Base-by-base conservation (phyloP, 208 protist species). In the Entamoeba invadens region DNA sequence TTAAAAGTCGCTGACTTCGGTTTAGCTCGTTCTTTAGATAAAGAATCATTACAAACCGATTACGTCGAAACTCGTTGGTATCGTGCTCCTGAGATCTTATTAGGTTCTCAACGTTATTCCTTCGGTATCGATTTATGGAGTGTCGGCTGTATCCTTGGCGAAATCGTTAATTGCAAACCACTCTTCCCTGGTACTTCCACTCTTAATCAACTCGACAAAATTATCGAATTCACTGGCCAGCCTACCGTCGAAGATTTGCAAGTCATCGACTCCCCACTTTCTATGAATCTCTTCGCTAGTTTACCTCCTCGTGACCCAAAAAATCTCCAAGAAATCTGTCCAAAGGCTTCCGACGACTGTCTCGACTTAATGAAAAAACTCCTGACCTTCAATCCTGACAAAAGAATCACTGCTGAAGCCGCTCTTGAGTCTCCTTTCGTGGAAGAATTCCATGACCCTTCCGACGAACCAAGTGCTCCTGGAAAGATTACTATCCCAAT, bases 1-100 rank as follows among this genome's bases (percentile, higher is more conserved):
- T 96, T 98, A 38, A 99, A 99, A 95, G 97, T 99, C 10, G 98
- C 97, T 12, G 98, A 99, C 95, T 99, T 99, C 96, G 98, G 98
- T 25, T 97, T 99, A 0, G 95, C 95, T 12, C 5, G 96, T 8
- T 95, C 94, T 45, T 25, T 94, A 0, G 38, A 47, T 44, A 2
- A 44, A 3, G 47, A 92, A 25, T 45, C 92, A 3, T 18, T 95
- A 2, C 6, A 93, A 12, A 95, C 95, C 3, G 93, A 95, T 46
- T 94, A 95, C 92, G 87, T 95, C 3, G 95, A 93, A 25, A 95
- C 95, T 14, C 31, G 93, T 14, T 95, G 95, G 95, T 95, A 95
- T 46, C 45, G 95, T 38, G 44, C 93, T 25, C 95, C 95, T 35
- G 95, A 95, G 44, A 94, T 95, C 44, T 87, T 95, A 16, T 3